A percentile compares a stretch with the other conserved stretches of the same genome.
Evolutionary conservation across 2,329 filamentous ascomycete species (phyloP).

Genomic region (Arthroderma sp.): DNA sequence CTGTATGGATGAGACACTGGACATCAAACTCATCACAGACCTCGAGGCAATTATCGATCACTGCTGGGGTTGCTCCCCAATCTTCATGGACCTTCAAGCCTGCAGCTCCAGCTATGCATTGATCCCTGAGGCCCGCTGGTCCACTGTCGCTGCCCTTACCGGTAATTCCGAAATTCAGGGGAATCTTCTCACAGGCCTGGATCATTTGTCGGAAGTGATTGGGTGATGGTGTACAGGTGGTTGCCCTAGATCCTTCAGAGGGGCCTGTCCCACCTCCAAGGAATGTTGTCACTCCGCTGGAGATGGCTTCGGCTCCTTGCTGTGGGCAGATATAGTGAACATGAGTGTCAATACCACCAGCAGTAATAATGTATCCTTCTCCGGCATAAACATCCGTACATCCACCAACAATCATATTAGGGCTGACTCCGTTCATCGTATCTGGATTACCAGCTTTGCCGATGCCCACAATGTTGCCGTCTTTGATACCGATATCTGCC

Average conservation of each 20-base stretch:
- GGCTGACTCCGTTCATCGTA: constrained; percentile 76
- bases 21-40: constrained; percentile 88
- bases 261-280: constrained; percentile 84
- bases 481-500: constrained; percentile 86
- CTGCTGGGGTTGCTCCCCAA: constrained; percentile 83
- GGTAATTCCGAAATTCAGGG: constrained; percentile 80
- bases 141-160: constrained; percentile 85
- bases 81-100: constrained; percentile 93
- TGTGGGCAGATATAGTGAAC: constrained; percentile 95
- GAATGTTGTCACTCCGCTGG: constrained; percentile 80
- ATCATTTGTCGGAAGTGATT: constrained; percentile 81
- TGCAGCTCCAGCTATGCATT: constrained; percentile 69
- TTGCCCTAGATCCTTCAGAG: constrained; percentile 81
- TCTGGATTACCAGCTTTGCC: constrained; percentile 97
- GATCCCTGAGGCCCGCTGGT: constrained; percentile 57
- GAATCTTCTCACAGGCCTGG: constrained; percentile 67
- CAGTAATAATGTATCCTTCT: constrained; percentile 81
- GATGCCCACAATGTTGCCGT: constrained; percentile 73
- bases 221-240: constrained; percentile 80
- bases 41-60: constrained; percentile 72
- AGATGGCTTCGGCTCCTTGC: constrained; percentile 69
- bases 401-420: constrained; percentile 67
- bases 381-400: constrained; percentile 86
- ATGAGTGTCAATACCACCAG: constrained; percentile 78
- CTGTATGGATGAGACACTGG: constrained; percentile 88